Evolutionary conservation across 352 stramenopile species (phyloP), one percentile per base, ranked within the genome.

Genomic region (Phytopythium kandeliae): DNA sequence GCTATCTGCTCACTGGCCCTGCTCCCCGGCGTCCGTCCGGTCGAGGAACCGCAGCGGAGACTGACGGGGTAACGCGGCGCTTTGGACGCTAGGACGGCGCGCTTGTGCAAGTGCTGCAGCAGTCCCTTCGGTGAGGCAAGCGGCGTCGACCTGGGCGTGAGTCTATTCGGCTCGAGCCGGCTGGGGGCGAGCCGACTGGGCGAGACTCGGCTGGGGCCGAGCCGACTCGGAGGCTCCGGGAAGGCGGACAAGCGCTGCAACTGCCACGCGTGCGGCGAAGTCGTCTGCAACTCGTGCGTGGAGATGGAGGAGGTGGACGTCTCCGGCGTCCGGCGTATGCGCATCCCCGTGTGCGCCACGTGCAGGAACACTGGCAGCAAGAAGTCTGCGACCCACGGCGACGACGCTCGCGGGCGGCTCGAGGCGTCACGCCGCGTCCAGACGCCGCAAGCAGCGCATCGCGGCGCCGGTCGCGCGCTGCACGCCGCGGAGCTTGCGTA

Each of bases 211-310:
- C 26, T 48, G 0, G 43, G 28, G 22, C 26, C 43, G 43, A 49
- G 24, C 28, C 26, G 43, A 22, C 16, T 51, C 16, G 57, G 63
- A 3, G 54, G 60, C 0, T 48, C 63, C 2, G 67, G 69, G 31
- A 31, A 68, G 31, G 31, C 65, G 5, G 61, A 66, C 37, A 59
- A 59, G 19, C 57, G 63, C 43, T 64, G 65, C 57, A 81, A 86
- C 55, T 86, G 74, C 51, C 59, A 65, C 9, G 56, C 61, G 4
- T 86, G 71, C 53, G 74, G 74, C 7, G 60, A 79, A 35, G 74
- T 66, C 15, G 68, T 86, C 41, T 86, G 74, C 48, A 57, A 65
- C 16, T 50, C 65, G 8, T 85, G 73, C 46, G 61, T 65, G 26
- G 37, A 66, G 30, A 51, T 67, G 1, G 65, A 71, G 40, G 49